Base-by-base conservation (phyloP, 441 rosid species). In the Eruca vesicaria region DNA sequence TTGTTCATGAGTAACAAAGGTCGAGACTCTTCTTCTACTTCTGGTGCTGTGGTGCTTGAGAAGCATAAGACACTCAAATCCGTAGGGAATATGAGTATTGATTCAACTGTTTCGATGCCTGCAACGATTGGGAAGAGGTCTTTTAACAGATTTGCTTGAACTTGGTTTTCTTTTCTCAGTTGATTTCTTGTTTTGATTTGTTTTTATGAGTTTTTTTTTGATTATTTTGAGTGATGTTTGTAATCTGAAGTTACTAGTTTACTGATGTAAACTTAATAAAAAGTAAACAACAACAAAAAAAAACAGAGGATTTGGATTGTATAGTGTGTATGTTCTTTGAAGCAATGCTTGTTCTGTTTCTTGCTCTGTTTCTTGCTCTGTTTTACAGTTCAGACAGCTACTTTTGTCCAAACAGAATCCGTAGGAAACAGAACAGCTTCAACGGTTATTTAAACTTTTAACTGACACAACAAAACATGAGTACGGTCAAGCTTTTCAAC, bases 131-230 rank as follows among this genome's bases (percentile, higher is more conserved):
- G 93, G 68, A 86, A 90, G 79, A 90, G 80, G 82, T 83, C 96
- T 48, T 94, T 94, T 94, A 94, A 92, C 90, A 78, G 97, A 88
- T 94, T 87, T 78, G 98, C 88, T 86, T 94, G 96, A 94, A 57
- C n/a, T 21, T 11, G 19, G 35, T 10, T 14, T 28, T 10, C 53
- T 7, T 19, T 2, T 45, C 41, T 35, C 53, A 35, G 41, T 33
- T 75, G 3, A 68, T 9, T 63, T 57, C 64, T 56, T 63, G 18
- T 64, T 53, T 66, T 59, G 71, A 38, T 69, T 55, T 76, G 16
- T 29, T 70, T 26, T 62, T 50, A 32, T 16, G 67, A 45, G 71
- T n/a, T n/a, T n/a, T n/a, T 70, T 14, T 16, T 35, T 63, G 71
- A 63, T 76, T 31, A 15, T 76, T 70, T 16, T 70, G 72, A 57